Conservation (phyloP, 1,284 basidiomycete species). For the Pseudozyma pruni region DNA sequence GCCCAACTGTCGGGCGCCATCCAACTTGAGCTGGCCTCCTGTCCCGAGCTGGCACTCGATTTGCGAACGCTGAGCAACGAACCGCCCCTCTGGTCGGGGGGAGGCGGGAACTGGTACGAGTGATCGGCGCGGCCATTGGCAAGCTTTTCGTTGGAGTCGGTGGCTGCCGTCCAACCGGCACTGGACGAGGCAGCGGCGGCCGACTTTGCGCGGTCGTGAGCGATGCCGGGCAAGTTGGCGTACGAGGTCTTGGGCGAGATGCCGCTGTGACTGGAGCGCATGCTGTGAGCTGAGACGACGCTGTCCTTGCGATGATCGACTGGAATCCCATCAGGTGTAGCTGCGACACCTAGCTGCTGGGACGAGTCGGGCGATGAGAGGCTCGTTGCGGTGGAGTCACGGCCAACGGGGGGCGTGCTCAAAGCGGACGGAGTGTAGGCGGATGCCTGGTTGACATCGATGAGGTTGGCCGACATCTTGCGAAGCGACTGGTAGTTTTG, state of each 20-base stretch:
- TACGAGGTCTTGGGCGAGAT: conserved; percentile 60
- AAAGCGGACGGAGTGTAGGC: conserved; percentile 19
- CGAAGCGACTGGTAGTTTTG: conserved; percentile 48
- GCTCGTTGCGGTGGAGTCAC: conserved; percentile 16
- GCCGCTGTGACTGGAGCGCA: conserved; percentile 52
- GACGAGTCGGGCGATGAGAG: conserved; percentile 12
- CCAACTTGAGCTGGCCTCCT: conserved; percentile 60
- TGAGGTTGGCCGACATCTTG: conserved; percentile 44
- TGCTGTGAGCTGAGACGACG: conserved; percentile 39
- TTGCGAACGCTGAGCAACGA: conserved; percentile 42
- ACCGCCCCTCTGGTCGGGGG: conserved; percentile 8
- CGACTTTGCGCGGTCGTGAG: conserved; percentile 21
- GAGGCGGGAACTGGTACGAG: conserved; percentile 48
- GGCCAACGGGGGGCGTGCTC: conserved; percentile 18
- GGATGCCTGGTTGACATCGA: conserved; percentile 14
- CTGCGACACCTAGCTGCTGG: conserved; percentile 13
- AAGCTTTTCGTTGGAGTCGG: conserved; percentile 15
- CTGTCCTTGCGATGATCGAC: conserved; percentile 46
- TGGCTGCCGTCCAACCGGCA: conserved; percentile 18
- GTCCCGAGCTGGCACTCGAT: conserved; percentile 51
- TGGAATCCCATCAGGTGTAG: conserved; percentile 6
- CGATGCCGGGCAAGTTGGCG: conserved; percentile 33
- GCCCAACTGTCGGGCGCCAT: conserved; percentile 67
- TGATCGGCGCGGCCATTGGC: conserved; percentile 37
- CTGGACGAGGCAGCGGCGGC: conserved; percentile 5